Conservation (phyloP, 306 rosid genomes). For the Prinsepia uniflora region DNA sequence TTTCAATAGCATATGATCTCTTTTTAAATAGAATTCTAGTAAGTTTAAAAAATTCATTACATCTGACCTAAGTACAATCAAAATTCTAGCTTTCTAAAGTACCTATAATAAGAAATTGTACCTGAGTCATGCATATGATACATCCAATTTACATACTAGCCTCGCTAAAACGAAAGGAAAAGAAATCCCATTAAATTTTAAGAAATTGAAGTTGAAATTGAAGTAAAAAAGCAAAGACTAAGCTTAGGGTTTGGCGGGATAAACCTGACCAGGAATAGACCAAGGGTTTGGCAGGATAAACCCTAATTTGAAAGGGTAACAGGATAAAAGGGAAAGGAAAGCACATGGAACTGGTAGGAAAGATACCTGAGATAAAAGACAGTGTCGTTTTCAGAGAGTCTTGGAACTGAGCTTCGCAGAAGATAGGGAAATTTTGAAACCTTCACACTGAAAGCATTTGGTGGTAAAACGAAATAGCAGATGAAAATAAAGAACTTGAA, state of each 20-base stretch:
- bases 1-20: background rate
- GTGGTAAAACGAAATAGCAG: conserved; percentile 19
- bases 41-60: background rate
- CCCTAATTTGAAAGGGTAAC: conserved; percentile 28
- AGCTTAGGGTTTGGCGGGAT: background rate
- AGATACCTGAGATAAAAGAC: conserved; percentile 34
- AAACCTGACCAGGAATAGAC: conserved; percentile 9
- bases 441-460: background rate
- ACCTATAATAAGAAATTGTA: background rate
- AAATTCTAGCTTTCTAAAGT: background rate
- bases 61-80: background rate
- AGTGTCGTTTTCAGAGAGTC: conserved; percentile 26
- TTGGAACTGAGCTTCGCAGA: conserved; percentile 8
- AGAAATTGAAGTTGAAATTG: background rate
- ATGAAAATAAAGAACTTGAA: background rate
- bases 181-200: background rate
- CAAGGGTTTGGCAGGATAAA: conserved; percentile 46
- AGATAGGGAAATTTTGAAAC: background rate
- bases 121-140: background rate
- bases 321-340: background rate
- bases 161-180: background rate
- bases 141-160: background rate
- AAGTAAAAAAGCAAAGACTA: background rate
- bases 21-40: background rate
- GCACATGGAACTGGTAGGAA: background rate